Evolutionary conservation across 768 basidiomycete genomes (phyloP).

Genomic region (Sporobolomyces pararoseus): DNA sequence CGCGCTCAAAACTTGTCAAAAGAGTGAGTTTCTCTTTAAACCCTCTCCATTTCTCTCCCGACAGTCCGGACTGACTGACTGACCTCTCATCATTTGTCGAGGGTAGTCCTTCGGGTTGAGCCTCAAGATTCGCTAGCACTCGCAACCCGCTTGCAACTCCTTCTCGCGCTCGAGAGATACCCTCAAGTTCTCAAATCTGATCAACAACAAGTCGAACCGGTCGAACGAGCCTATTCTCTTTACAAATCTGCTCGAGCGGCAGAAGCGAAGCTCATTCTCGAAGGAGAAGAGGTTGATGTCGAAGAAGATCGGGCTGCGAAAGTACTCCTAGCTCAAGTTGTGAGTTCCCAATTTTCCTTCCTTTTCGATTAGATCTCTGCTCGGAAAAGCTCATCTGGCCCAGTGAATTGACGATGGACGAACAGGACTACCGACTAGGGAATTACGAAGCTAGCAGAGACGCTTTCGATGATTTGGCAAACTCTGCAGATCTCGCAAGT

Average conservation of each 20-base stretch:
- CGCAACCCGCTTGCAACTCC: slow-evolving; percentile 50
- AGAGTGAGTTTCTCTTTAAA: slow-evolving; percentile 48
- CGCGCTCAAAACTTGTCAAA: slow-evolving; percentile 49
- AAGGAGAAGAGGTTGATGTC: slow-evolving; percentile 29
- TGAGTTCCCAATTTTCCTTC: slow-evolving; percentile 38
- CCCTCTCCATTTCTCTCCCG: background rate
- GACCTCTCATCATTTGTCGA: background rate
- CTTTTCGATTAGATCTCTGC: background rate
- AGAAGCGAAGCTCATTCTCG: slow-evolving; percentile 48
- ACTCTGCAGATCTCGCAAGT: slow-evolving; percentile 48
- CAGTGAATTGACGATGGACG: background rate
- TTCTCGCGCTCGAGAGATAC: slow-evolving; percentile 52
- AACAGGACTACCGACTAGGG: slow-evolving; percentile 50
- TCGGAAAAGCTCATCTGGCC: background rate
- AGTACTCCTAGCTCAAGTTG: slow-evolving; percentile 52
- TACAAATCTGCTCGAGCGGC: slow-evolving; percentile 53
- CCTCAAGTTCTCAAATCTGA: slow-evolving; percentile 46
- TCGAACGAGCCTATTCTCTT: slow-evolving; percentile 48
- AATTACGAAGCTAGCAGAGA: slow-evolving; percentile 48
- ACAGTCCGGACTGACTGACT: no score
- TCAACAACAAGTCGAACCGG: background rate
- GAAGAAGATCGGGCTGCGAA: slow-evolving; percentile 44
- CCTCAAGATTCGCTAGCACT: slow-evolving; percentile 45
- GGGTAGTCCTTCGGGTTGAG: slow-evolving; percentile 48
- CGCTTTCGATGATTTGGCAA: slow-evolving; percentile 50